Base-by-base conservation (phyloP, 2,329 filamentous ascomycete species). In the Neofusicoccum umdonicola region DNA sequence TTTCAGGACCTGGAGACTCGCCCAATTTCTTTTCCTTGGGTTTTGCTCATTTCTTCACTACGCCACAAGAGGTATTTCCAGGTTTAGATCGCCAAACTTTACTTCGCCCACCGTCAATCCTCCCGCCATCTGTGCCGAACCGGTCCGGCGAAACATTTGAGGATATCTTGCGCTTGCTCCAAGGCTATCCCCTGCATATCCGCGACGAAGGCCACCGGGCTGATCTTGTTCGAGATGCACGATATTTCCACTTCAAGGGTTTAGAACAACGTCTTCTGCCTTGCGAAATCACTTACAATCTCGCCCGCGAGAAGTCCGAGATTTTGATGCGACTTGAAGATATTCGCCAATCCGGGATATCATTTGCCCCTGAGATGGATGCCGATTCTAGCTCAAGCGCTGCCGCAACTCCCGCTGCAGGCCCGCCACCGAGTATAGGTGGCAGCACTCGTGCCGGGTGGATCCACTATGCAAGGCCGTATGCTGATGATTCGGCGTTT, bases 21-120 rank as follows among this genome's bases (percentile, higher is more conserved):
- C 93, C 93, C 12, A 98, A 98, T 77, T 98, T 93, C 83, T 98
- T 98, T 82, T 90, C 92, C 0, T 85, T 97, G 3, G 93, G 93
- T 66, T 97, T 96, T 73, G 90, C 88, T 42, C 86, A 92, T 70
- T 96, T 96, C 83, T 96, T 97, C 80, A 89, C 88, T 15, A 88
- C 87, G 2, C 91, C 91, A 0, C 83, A 86, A 13, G 90, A 96
- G 71, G 85, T 93, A 5, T 97, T 97, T 70, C 94, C 94, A 0
- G 94, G 93, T 1, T 85, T 97, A 0, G 88, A 93, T 65, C 87
- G 92, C 60, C 86, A 88, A 66, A 87, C 88, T 13, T 85, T 97
- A 19, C 86, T 97, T 47, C 89, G 94, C 0, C 94, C 94, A 1
- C 94, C 94, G 0, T 90, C 91, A 4, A 95, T 98, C 68, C 79